Evolutionary conservation across 2,329 filamentous ascomycete species (phyloP).

Genomic region (Aspergillaceae sp.): DNA sequence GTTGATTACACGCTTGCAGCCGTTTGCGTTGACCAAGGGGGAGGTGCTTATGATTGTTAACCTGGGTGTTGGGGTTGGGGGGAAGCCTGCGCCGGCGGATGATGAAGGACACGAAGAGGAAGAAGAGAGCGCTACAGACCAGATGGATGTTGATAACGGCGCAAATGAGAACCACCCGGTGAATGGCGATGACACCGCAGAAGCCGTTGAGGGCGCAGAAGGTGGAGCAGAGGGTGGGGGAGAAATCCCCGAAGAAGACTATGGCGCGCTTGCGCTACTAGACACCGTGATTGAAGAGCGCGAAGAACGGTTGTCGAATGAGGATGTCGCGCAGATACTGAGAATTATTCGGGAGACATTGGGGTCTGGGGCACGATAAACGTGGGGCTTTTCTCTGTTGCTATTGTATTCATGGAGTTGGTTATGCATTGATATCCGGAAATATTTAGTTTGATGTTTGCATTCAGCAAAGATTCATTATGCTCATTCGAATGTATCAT

Average conservation of each 20-base stretch:
- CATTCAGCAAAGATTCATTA: too few relatives aligned
- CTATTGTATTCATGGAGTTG: too few relatives aligned
- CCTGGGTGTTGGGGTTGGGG: constrained; percentile 31
- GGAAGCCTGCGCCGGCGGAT: not conserved
- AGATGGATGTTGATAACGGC: constrained; percentile 5
- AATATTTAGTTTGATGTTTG: too few relatives aligned
- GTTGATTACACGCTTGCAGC: constrained; percentile 28
- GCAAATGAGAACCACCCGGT: too few relatives aligned
- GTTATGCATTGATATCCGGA: too few relatives aligned
- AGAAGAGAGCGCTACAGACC: constrained; percentile 13
- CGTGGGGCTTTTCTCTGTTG: too few relatives aligned
- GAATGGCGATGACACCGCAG: constrained; percentile 2
- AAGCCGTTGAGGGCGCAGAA: constrained; percentile 1
- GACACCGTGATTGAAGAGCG: constrained; percentile 37
- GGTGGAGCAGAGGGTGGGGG: constrained; percentile 9
- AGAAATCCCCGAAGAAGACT: constrained; percentile 23
- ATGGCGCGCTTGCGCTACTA: constrained; percentile 29
- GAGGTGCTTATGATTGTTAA: constrained; percentile 41
- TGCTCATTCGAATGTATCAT: too few relatives aligned
- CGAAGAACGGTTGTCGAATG: constrained; percentile 32
- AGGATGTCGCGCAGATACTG: constrained; percentile 29
- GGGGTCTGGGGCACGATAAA: constrained; percentile 2
- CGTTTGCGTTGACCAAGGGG: constrained; percentile 38
- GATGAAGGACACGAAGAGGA: not conserved
- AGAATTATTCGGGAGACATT: constrained; percentile 29